Conservation (phyloP, 148 eudicot species). For the Rhododendron griersonianum region DNA sequence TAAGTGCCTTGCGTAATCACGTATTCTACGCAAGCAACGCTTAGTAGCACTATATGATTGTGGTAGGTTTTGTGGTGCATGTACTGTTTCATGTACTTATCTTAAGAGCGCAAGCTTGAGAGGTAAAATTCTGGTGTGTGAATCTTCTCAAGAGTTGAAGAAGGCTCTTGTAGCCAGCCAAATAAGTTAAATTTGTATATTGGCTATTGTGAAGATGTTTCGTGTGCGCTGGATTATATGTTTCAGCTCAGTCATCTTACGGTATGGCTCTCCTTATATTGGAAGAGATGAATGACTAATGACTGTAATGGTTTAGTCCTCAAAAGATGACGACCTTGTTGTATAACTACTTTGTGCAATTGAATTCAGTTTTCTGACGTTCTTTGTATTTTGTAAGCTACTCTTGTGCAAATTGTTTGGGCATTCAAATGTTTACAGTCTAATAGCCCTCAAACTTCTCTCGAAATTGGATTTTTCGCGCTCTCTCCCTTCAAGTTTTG, state of each 20-base stretch:
- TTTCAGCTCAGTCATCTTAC: background rate
- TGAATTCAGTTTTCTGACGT: background rate
- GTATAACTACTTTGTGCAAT: slow-evolving; percentile 13
- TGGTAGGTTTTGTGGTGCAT: slow-evolving; percentile 23
- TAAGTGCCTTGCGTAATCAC: slow-evolving; percentile 1
- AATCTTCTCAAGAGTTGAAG: slow-evolving; percentile 24
- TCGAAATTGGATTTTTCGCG: background rate
- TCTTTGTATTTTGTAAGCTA: background rate
- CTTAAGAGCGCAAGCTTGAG: slow-evolving; percentile 50
- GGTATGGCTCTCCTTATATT: background rate
- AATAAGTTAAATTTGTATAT: slow-evolving; percentile 26
- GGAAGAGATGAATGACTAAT: background rate
- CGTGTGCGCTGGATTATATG: slow-evolving; percentile 1
- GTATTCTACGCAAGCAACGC: slow-evolving; percentile 29
- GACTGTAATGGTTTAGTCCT: slow-evolving; percentile 14
- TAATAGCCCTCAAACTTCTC: background rate
- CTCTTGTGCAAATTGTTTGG: background rate
- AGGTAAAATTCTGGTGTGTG: slow-evolving; percentile 46
- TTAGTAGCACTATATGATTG: slow-evolving; percentile 36
- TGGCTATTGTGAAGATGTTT: slow-evolving; percentile 16
- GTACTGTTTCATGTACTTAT: slow-evolving; percentile 29
- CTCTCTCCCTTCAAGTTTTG: background rate
- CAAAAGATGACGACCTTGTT: slow-evolving; percentile 14
- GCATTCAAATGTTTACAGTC: background rate
- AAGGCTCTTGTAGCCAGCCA: slow-evolving; percentile 29